Base-by-base conservation (phyloP, 148 eudicot species). In the Mesembryanthemum crystallinum region DNA sequence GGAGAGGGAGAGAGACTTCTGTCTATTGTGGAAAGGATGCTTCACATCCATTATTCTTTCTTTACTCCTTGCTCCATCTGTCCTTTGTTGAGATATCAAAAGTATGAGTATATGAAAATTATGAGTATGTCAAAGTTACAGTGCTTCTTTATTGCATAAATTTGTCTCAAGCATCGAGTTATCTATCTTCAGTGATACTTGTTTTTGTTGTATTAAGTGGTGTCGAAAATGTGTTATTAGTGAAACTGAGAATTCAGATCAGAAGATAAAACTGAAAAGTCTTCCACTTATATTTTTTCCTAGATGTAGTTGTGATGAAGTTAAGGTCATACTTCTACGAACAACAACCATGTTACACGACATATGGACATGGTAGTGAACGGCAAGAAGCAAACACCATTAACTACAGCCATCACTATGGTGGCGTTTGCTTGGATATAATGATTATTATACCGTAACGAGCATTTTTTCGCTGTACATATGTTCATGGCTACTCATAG, bases 301-400 rank as follows among this genome's bases (percentile, higher is more conserved):
- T 4, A 10, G 18, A 15, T 47, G 52, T 18, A 15, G 3, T 54
- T 21, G 23, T 72, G 33, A 18, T 29, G 28, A 64, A 25, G 37
- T 37, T 23, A 25, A 33, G 6, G 39, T 35, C 39, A 35, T 35
- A 35, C 39, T 35, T 35, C 39, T 2, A 35, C 6, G 39, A 52
- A 52, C 6, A 20, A 51, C 54, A n/a, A 59, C 62, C 32, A 32
- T 32, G 69, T 49, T 52, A 24, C 42, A 4, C 64, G 10, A 47
- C 47, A 39, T 74, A 51, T 77, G 39, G n/a, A n/a, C n/a, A n/a
- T n/a, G n/a, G n/a, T 64, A 6, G 39, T 35, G 39, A 39, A 18
- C 39, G 35, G 33, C 30, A 24, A 18, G 35, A 15, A 37, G 9
- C 25, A 55, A 64, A 33, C 21, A 7, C 23, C 43, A 1, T 76